phyloP scores from a whole-genome alignment of 2,329 filamentous ascomycete genomes.

The Berkeleyomyces basicola region DNA sequence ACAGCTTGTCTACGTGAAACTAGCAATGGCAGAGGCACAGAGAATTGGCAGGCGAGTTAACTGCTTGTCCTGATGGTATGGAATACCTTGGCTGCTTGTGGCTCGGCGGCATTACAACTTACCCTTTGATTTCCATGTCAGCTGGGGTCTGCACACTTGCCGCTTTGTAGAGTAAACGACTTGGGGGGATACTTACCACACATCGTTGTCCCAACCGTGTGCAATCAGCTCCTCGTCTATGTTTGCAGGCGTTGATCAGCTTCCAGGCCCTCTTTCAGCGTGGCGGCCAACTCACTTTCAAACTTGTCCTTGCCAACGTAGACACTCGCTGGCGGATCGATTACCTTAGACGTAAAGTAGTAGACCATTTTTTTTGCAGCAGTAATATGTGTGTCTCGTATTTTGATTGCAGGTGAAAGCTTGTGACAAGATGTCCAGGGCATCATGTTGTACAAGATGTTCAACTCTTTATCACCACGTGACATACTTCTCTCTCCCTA shows the following conservation, averaged over 20 bases:
- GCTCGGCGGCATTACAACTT: background rate
- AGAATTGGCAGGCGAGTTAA: too few species aligned
- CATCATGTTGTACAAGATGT: background rate
- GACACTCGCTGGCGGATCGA: slow-evolving; percentile 68
- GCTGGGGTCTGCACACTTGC: background rate
- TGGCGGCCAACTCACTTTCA: slow-evolving; percentile 54
- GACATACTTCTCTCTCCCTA: background rate
- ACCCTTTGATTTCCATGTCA: background rate
- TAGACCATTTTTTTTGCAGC: slow-evolving; percentile 56
- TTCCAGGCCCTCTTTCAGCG: background rate
- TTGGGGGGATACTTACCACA: slow-evolving; percentile 50
- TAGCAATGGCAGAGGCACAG: slow-evolving; percentile 20
- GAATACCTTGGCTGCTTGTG: background rate
- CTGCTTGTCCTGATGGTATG: too few species aligned
- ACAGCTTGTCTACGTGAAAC: slow-evolving; percentile 97
- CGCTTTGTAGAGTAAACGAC: background rate
- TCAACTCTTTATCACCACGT: slow-evolving; percentile 1
- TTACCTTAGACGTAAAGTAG: slow-evolving; percentile 80
- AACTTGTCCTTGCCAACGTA: slow-evolving; percentile 99
- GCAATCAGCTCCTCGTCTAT: slow-evolving; percentile 93
- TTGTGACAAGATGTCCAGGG: background rate
- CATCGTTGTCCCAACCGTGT: slow-evolving; percentile 84
- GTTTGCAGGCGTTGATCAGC: background rate
- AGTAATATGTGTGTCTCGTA: background rate
- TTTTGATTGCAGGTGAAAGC: background rate